phyloP scores from a whole-genome alignment of 2,329 filamentous ascomycete genomes.

The Alternaria hordeiaustralica region DNA sequence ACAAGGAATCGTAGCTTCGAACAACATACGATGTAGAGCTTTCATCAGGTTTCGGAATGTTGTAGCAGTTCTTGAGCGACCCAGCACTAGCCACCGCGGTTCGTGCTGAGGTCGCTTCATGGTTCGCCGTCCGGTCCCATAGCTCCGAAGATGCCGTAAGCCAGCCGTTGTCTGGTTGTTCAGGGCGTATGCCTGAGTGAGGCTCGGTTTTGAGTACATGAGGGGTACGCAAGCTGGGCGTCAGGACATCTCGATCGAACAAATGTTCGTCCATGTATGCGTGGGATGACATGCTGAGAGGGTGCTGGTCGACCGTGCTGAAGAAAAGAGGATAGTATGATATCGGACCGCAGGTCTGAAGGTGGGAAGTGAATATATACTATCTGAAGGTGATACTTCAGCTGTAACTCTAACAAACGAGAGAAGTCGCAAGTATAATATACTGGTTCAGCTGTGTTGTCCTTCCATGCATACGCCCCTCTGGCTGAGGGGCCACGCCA shows the following conservation, averaged over 20 bases:
- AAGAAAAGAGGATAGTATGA: background rate
- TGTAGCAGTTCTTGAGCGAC: too few relatives aligned
- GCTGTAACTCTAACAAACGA: too few relatives aligned
- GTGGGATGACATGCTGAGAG: background rate
- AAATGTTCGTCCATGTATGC: background rate
- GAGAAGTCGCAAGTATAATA: too few relatives aligned
- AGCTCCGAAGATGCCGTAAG: background rate
- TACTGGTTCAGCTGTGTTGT: background rate
- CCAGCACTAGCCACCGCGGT: background rate
- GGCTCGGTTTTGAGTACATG: background rate
- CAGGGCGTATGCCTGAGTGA: background rate
- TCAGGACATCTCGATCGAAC: background rate
- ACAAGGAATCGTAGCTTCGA: background rate
- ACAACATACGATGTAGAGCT: background rate
- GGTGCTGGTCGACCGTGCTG: background rate
- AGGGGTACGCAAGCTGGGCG: background rate
- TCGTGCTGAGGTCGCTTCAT: background rate
- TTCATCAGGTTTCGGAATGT: background rate
- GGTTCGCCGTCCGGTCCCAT: background rate
- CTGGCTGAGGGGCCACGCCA: background rate
- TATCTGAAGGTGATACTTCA: background rate
- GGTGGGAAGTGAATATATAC: background rate
- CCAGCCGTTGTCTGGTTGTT: background rate
- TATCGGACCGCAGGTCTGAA: too few relatives aligned
- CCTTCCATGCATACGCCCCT: background rate